These are phyloP conservation scores for Alisma plantagoaquatica DNA, from an alignment of 106 monocot genomes.

Conservation along the genomic window DNA sequence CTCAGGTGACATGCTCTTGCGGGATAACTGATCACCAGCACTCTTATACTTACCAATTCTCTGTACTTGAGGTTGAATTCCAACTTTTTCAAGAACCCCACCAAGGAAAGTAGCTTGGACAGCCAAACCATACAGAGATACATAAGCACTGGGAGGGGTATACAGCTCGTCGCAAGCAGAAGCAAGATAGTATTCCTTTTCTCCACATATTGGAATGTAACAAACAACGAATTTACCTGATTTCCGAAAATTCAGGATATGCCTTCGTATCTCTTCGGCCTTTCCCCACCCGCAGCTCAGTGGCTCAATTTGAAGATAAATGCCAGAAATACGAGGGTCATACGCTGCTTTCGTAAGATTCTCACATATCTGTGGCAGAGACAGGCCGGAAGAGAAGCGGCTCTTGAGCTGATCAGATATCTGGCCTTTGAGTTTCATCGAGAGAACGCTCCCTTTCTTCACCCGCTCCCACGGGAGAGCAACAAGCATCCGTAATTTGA, in stretches of 20 bases:
- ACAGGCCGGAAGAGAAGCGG: conserved; percentile 60
- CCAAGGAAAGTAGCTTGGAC: conserved; percentile 78
- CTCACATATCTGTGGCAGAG: conserved; percentile 92
- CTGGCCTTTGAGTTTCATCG: conserved; percentile 76
- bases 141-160: conserved; percentile 86
- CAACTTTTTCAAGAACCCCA: conserved; percentile 85
- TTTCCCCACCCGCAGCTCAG: conserved; percentile 96
- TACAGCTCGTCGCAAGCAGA: conserved; percentile 86
- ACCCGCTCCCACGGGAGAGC: conserved; percentile 91
- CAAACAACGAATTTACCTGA: conserved; percentile 89
- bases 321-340: conserved; percentile 90
- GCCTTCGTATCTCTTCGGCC: conserved; percentile 89
- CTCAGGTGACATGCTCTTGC: conserved; percentile 81
- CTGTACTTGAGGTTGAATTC: conserved; percentile 78
- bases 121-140: conserved; percentile 64
- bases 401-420: conserved; percentile 66
- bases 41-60: conserved; percentile 92
- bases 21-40: conserved; percentile 64
- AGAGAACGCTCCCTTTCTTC: conserved; percentile 85
- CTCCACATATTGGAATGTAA: conserved; percentile 73
- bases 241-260: conserved; percentile 81
- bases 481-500: conserved; percentile 68
- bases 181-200: conserved; percentile 95
- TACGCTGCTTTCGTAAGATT: conserved; percentile 84
- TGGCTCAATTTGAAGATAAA: conserved; percentile 92